Base-by-base conservation (phyloP, 306 rosid species). In the Fragaria vesca region DNA sequence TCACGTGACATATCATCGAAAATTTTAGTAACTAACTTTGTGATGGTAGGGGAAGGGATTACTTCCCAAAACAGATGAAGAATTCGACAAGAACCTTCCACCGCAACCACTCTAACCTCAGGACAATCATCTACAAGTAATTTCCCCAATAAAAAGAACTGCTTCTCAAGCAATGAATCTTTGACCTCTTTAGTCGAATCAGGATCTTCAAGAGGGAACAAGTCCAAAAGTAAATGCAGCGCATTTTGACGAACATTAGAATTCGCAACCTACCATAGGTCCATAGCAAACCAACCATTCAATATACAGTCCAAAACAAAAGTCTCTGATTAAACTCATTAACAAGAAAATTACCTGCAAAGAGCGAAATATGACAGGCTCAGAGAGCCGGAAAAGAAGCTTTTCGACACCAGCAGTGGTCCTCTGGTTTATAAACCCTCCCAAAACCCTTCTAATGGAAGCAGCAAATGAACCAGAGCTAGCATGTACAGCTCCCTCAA, bases 161-260 rank as follows among this genome's bases (percentile, higher is more conserved):
- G 97, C 55, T 90, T 91, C 69, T 82, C 86, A 65, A 95, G 90
- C 87, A 95, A 83, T 9, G 89, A 75, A 82, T 95, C 98, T 70
- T 89, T 95, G 82, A 79, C 97, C 84, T 91, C 97, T 83, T 95
- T 95, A 6, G 97, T 87, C 70, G 97, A 89, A 74, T 88, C 97
- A 8, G 97, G 98, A 83, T 92, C 89, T 86, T 95, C 98, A 60
- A 91, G 92, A 74, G 98, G 98, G 77, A 92, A 92, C 86, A 92
- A 76, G 78, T 89, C 97, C 82, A 95, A 78, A 75, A 92, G 93
- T 67, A 95, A 75, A 80, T 91, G 97, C 81, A 95, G 82, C 46
- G 97, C 92, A 85, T 92, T 95, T 83, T 86, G 91, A 77, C 97
- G 91, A 75, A 92, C 98, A 84, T 92, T 92, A 76, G 97, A 87